Evolutionary conservation across 1,284 basidiomycete genomes (phyloP).

Genomic region (Cryptococcus floricola): DNA sequence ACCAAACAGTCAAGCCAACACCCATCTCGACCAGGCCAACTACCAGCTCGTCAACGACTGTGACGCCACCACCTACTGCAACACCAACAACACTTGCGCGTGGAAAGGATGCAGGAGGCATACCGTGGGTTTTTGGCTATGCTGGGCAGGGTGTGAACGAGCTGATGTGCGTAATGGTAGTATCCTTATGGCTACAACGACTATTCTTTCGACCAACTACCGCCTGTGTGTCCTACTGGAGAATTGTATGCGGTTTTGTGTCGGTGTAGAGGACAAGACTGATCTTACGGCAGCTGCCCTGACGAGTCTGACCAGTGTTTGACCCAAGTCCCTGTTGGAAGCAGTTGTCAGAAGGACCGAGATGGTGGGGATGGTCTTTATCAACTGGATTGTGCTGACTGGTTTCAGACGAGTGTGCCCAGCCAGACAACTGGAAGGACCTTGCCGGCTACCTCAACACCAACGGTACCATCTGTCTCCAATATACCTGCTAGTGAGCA

Average conservation of each 20-base stretch:
- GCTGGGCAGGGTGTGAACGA: background rate
- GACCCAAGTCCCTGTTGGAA: conserved; percentile 58
- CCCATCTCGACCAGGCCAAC: conserved; percentile 66
- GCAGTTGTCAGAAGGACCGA: conserved; percentile 75
- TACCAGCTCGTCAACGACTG: conserved; percentile 75
- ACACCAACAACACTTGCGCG: conserved; percentile 57
- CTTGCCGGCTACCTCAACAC: conserved; percentile 67
- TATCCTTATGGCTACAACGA: conserved; percentile 49
- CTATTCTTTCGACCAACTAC: conserved; percentile 51
- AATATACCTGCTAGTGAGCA: conserved; percentile 71
- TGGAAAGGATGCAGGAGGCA: conserved; percentile 68
- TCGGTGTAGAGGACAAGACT: background rate
- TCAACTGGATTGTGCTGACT: background rate
- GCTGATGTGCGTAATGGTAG: conserved; percentile 17
- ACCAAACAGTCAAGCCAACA: conserved; percentile 47
- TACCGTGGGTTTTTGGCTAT: conserved; percentile 51
- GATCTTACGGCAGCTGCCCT: conserved; percentile 62
- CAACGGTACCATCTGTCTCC: conserved; percentile 77
- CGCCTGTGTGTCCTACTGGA: conserved; percentile 60
- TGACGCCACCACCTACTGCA: conserved; percentile 65
- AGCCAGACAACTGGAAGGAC: conserved; percentile 61
- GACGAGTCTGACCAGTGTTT: conserved; percentile 75
- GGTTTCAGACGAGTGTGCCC: conserved; percentile 65
- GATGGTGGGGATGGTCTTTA: conserved; percentile 61
- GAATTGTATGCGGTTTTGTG: conserved; percentile 34